These are phyloP conservation scores for Citrus australasica DNA, from an alignment of 345 rosid genomes.

Conservation along the genomic window DNA sequence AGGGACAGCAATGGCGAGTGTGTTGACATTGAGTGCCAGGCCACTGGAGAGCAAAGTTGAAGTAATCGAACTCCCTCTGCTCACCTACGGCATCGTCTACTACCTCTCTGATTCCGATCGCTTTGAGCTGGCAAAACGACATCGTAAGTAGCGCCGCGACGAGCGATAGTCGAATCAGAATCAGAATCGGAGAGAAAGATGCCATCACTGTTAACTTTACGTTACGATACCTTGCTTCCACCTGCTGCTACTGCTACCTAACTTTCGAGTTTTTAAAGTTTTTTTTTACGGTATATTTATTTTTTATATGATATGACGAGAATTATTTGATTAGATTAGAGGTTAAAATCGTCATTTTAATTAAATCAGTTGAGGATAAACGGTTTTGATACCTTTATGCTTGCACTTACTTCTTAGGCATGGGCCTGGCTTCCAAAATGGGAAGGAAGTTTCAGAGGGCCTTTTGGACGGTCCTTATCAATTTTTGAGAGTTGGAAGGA, in stretches of 20 bases:
- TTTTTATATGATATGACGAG: no score
- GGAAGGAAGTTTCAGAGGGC: background rate
- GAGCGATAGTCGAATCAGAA: conserved; percentile 4
- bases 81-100: conserved; percentile 1
- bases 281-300: background rate
- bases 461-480: background rate
- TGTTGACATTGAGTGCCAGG: conserved; percentile 74
- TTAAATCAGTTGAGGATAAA: background rate
- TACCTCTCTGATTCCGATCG: background rate
- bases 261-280: background rate
- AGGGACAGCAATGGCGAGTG: conserved; percentile 78
- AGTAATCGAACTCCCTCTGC: conserved; percentile 92
- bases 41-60: conserved; percentile 78
- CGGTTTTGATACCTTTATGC: background rate
- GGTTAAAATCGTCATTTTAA: conserved; percentile 1
- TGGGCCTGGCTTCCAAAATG: background rate
- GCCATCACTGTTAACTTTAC: conserved; percentile 10
- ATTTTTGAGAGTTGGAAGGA: no score
- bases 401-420: background rate
- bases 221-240: background rate
- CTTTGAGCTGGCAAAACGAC: conserved; percentile 5
- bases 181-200: conserved; percentile 24
- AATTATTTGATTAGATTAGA: background rate
- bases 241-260: background rate
- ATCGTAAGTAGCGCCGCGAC: background rate